Evolutionary conservation across 225 moss, liverwort and hornwort species (phyloP).

Genomic region (Asterella californica): DNA sequence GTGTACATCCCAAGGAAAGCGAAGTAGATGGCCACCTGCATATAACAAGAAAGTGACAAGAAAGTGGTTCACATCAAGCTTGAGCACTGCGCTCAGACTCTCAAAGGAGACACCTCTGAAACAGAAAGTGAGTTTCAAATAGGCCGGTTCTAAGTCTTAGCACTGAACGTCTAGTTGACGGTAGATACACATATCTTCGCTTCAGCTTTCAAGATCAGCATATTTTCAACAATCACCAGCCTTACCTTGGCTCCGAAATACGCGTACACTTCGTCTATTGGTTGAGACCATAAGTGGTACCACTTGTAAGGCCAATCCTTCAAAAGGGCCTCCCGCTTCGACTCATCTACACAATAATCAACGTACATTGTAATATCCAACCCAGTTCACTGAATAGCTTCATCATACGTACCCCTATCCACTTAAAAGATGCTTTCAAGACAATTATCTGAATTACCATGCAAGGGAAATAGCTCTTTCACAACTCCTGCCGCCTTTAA

Average conservation of each 20-base stretch:
- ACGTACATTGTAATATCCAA: background rate
- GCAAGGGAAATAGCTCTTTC: conserved; percentile 79
- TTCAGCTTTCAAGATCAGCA: background rate
- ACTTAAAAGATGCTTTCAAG: background rate
- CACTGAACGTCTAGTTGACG: background rate
- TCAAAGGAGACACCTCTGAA: background rate
- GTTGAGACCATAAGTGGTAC: conserved; percentile 65
- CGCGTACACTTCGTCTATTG: conserved; percentile 72
- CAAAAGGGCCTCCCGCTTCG: conserved; percentile 66
- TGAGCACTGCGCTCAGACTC: background rate
- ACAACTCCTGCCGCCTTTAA: conserved; percentile 59
- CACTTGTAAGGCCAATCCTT: conserved; percentile 69
- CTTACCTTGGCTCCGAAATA: conserved; percentile 89
- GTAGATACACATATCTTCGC: background rate
- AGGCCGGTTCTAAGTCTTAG: background rate
- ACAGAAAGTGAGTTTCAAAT: background rate
- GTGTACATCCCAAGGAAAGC: conserved; percentile 97
- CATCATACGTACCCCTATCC: background rate
- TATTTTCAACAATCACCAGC: background rate
- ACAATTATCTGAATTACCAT: conserved; percentile 45
- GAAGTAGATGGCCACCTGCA: conserved; percentile 90
- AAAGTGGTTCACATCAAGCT: background rate
- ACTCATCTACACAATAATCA: conserved; percentile 54
- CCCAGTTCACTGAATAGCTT: background rate
- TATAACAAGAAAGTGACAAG: background rate